Percentiles rank a stretch among this genome's conserved stretches.
Conservation (phyloP, 2,329 filamentous ascomycete genomes). For the Coniochaeta pulveracea region DNA sequence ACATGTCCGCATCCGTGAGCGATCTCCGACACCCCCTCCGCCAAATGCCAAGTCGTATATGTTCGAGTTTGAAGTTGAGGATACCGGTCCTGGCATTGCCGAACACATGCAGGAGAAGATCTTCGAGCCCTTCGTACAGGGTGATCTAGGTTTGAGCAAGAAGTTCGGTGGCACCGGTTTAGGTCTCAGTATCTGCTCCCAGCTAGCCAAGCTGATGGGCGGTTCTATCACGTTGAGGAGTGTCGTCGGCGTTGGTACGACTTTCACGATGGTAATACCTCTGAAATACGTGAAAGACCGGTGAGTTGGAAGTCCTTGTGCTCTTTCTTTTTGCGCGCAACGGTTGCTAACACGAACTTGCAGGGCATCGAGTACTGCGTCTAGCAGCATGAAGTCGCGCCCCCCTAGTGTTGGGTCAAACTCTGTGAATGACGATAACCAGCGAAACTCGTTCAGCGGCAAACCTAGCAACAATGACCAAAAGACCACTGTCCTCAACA, state of each 20-base stretch:
- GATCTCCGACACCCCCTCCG: constrained; percentile 49
- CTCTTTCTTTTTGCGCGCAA: neutral
- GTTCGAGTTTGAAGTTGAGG: constrained; percentile 83
- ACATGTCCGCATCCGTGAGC: constrained; percentile 37
- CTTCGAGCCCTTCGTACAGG: constrained; percentile 91
- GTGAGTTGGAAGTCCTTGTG: no score
- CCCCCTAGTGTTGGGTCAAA: constrained; percentile 34
- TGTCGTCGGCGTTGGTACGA: constrained; percentile 61
- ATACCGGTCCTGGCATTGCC: constrained; percentile 79
- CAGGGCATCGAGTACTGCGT: constrained; percentile 41
- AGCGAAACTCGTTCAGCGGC: constrained; percentile 14
- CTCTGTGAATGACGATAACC: constrained; percentile 25
- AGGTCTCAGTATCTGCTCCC: constrained; percentile 80
- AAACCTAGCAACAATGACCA: constrained; percentile 16
- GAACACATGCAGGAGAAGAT: constrained; percentile 68
- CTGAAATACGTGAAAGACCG: constrained; percentile 64
- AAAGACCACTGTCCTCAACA: constrained; percentile 38
- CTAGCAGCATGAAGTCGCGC: constrained; percentile 40
- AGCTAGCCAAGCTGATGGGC: constrained; percentile 74
- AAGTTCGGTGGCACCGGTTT: constrained; percentile 84
- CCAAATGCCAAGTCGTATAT: constrained; percentile 51
- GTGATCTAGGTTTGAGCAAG: constrained; percentile 79
- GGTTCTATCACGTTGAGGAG: constrained; percentile 65
- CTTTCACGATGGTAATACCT: constrained; percentile 74
- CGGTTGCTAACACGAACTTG: neutral